Percentiles rank a stretch among this genome's conserved stretches.
phyloP scores from a whole-genome alignment of 257 asterid species.

The Plectranthus barbatus region DNA sequence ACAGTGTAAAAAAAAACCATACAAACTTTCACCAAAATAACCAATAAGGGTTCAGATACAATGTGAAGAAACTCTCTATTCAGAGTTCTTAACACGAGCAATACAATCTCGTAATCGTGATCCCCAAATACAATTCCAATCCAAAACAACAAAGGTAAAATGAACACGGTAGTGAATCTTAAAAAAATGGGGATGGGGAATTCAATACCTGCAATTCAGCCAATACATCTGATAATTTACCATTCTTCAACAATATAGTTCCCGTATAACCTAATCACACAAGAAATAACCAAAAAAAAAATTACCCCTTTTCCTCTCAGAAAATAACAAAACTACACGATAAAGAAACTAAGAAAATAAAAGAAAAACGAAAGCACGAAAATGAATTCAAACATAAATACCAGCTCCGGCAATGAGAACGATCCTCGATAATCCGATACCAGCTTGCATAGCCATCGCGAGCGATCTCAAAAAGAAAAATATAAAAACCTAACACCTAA shows the following conservation, averaged over 20 bases:
- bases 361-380: background rate
- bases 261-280: conserved; percentile 40
- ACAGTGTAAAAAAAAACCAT: background rate
- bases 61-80: background rate
- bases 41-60: too few species aligned
- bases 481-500: too few species aligned
- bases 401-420: conserved; percentile 33
- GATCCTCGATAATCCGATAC: conserved; percentile 36
- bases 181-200: background rate
- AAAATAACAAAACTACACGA: conserved; percentile 8
- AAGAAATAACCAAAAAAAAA: conserved; percentile 1
- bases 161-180: background rate
- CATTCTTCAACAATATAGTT: conserved; percentile 42
- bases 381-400: background rate
- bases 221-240: conserved; percentile 40
- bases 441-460: conserved; percentile 49
- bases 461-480: conserved; percentile 11
- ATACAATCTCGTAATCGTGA: background rate
- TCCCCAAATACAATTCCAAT: background rate
- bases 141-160: background rate
- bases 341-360: background rate
- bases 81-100: background rate
- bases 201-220: conserved; percentile 39
- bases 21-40: background rate
- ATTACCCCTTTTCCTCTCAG: too few species aligned